Percentiles rank a stretch among this genome's conserved stretches.
phyloP scores from a whole-genome alignment of 371 early-diverging fungal species.

The Batkoa obscura region DNA sequence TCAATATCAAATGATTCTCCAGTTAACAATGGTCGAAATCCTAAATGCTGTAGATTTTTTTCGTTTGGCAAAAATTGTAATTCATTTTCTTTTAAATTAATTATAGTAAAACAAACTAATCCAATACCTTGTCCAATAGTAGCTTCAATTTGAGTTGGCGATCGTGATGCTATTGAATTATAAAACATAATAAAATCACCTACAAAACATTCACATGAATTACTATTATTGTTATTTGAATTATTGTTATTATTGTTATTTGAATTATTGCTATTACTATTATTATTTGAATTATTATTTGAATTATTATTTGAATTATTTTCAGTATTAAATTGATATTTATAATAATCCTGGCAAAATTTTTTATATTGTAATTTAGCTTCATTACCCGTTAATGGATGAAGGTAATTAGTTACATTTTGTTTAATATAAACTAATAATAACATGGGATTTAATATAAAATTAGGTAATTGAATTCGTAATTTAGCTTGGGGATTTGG shows the following conservation, averaged over 20 bases:
- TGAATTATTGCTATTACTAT: no score
- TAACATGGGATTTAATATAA: constrained; percentile 29
- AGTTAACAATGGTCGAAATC: constrained; percentile 9
- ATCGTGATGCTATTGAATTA: constrained; percentile 23
- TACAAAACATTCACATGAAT: constrained; percentile 12
- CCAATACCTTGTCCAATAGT: constrained; percentile 52
- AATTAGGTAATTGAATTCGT: constrained; percentile 23
- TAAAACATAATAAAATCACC: constrained; percentile 42
- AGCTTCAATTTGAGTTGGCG: constrained; percentile 32
- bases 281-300: no score
- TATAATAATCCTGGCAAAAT: constrained; percentile 14
- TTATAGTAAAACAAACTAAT: constrained; percentile 36
- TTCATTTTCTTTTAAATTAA: constrained; percentile 17
- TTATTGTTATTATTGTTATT: no score
- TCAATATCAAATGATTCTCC: constrained; percentile 4
- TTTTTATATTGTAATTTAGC: constrained; percentile 20
- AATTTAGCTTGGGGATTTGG: constrained; percentile 15
- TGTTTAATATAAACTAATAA: constrained; percentile 46
- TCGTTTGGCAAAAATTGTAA: constrained; percentile 12
- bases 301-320: no score
- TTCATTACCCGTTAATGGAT: constrained; percentile 29
- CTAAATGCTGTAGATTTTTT: constrained; percentile 14
- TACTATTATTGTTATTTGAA: not conserved
- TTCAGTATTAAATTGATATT: not conserved
- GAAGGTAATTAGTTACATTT: constrained; percentile 26